These are phyloP conservation scores for Volvox carteri DNA, from an alignment of 163 green algal genomes.

Conservation along the genomic window DNA sequence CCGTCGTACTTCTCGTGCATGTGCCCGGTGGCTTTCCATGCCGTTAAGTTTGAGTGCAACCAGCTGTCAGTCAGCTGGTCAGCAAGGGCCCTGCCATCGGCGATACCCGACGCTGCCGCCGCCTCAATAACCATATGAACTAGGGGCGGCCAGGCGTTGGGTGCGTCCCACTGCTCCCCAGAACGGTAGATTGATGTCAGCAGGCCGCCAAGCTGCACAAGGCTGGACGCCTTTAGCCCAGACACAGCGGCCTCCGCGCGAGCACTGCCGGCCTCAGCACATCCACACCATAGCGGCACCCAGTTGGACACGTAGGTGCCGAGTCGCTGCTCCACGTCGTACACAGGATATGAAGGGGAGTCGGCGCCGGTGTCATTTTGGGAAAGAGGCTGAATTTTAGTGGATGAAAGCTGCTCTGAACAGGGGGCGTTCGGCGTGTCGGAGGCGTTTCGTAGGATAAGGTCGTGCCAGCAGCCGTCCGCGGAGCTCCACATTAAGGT, in stretches of 20 bases:
- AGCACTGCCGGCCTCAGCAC: constrained; percentile 38
- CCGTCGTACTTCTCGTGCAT: constrained; percentile 87
- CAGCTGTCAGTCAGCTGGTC: constrained; percentile 66
- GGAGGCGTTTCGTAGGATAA: constrained; percentile 40
- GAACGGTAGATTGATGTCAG: constrained; percentile 28
- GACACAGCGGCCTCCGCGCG: constrained; percentile 67
- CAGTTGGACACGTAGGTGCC: constrained; percentile 76
- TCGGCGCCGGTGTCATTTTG: background rate
- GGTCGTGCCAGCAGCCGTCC: constrained; percentile 74
- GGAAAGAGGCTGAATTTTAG: background rate
- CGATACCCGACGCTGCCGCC: constrained; percentile 55
- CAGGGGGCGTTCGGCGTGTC: too few species aligned
- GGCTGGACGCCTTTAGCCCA: constrained; percentile 76
- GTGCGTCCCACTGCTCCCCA: constrained; percentile 94
- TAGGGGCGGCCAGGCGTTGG: constrained; percentile 95
- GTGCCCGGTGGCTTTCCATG: constrained; percentile 32
- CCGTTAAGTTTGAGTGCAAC: constrained; percentile 62
- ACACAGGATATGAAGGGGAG: background rate
- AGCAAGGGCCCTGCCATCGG: constrained; percentile 58
- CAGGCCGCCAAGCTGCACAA: constrained; percentile 77
- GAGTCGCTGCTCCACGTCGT: background rate
- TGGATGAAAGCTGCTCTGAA: background rate
- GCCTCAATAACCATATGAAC: constrained; percentile 90
- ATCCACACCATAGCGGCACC: constrained; percentile 90
- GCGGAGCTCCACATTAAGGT: constrained; percentile 83